Evolutionary conservation across 805 yeast genomes (phyloP).

Genomic region (Metschnikowia bowlesiae): DNA sequence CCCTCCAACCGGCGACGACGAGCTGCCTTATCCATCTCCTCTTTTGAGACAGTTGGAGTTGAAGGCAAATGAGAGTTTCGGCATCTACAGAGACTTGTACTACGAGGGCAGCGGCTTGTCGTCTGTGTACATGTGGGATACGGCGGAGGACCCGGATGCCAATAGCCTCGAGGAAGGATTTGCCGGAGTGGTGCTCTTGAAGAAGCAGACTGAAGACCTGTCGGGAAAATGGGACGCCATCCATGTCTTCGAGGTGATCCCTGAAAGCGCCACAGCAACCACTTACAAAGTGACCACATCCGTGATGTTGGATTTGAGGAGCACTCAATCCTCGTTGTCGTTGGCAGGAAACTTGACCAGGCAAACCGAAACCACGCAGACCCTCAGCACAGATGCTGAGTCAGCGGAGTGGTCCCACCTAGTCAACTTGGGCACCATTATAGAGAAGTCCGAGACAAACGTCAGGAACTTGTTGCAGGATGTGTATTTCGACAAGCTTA

Average conservation of each 20-base stretch:
- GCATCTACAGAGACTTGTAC: constrained; percentile 86
- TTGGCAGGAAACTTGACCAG: constrained; percentile 84
- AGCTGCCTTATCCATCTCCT: constrained; percentile 62
- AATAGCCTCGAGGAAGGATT: constrained; percentile 48
- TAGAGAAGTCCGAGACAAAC: constrained; percentile 86
- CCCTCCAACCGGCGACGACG: constrained; percentile 45
- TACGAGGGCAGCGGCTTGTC: constrained; percentile 88
- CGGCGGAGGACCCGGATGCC: constrained; percentile 51
- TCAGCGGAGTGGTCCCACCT: constrained; percentile 64
- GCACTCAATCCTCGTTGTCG: constrained; percentile 24
- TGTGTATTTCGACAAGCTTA: constrained; percentile 91
- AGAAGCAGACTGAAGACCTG: constrained; percentile 55
- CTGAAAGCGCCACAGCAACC: constrained; percentile 34
- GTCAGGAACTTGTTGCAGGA: constrained; percentile 85
- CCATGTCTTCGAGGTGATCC: constrained; percentile 78
- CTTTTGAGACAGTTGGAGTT: constrained; percentile 69
- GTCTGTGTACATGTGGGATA: constrained; percentile 89
- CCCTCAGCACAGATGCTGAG: constrained; percentile 31
- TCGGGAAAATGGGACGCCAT: constrained; percentile 85
- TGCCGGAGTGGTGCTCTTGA: constrained; percentile 87
- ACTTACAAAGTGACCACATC: constrained; percentile 79
- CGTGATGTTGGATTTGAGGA: constrained; percentile 65
- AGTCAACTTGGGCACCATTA: constrained; percentile 75
- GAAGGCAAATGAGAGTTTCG: constrained; percentile 85
- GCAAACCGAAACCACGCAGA: constrained; percentile 60